Evolutionary conservation across 2,329 filamentous ascomycete genomes (phyloP).

Genomic region (Leptographium galeiforme): DNA sequence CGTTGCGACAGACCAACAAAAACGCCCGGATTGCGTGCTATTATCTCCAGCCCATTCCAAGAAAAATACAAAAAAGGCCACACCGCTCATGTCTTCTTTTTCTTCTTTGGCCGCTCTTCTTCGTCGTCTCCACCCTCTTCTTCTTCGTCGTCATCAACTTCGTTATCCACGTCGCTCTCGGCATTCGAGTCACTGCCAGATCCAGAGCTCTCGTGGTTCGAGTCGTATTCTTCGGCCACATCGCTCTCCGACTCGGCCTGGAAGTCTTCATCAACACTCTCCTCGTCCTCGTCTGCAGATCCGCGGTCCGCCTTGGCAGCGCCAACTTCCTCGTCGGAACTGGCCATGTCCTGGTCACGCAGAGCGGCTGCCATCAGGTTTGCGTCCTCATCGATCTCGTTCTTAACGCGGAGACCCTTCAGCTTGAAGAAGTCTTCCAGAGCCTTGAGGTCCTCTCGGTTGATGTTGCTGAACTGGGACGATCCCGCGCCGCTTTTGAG

Average conservation of each 20-base stretch:
- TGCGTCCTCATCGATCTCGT: conserved; percentile 94
- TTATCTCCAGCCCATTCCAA: background rate
- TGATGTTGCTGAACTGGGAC: conserved; percentile 98
- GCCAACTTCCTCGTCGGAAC: conserved; percentile 71
- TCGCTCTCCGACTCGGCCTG: conserved; percentile 84
- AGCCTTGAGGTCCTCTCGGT: conserved; percentile 90
- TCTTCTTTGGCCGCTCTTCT: conserved; percentile 23
- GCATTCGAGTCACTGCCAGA: conserved; percentile 53
- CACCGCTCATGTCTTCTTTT: conserved; percentile 22
- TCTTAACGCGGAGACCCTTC: conserved; percentile 91
- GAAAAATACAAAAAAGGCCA: background rate
- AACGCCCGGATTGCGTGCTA: background rate
- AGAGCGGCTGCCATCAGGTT: conserved; percentile 68
- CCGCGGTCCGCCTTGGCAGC: conserved; percentile 62
- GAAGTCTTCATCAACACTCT: conserved; percentile 94
- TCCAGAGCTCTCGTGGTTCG: conserved; percentile 74
- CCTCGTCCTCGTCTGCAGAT: conserved; percentile 89
- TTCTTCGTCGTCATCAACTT: conserved; percentile 35
- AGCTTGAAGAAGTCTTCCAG: conserved; percentile 97
- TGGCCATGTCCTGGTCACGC: conserved; percentile 69
- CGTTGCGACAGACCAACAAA: background rate
- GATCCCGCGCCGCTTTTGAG: conserved; percentile 79
- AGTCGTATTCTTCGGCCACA: conserved; percentile 92
- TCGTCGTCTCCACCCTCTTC: conserved; percentile 26
- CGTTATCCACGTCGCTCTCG: conserved; percentile 45